phyloP scores from a whole-genome alignment of 2,329 filamentous ascomycete species.

The Colletotrichum filicis region DNA sequence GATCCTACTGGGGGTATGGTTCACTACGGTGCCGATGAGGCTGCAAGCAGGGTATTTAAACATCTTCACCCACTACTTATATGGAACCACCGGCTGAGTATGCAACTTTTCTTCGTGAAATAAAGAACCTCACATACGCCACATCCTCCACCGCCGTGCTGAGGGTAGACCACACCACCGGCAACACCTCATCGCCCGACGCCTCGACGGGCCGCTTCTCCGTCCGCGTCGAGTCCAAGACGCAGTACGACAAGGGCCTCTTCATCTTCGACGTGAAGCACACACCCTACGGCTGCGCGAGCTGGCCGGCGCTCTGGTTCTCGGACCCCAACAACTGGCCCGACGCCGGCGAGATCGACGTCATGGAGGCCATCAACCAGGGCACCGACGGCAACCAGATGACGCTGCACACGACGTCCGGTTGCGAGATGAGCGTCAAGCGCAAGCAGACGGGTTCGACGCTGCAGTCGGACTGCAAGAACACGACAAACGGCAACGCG shows the following conservation, averaged over 20 bases:
- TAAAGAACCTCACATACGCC: slow-evolving; percentile 70
- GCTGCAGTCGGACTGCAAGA: slow-evolving; percentile 59
- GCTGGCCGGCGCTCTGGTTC: slow-evolving; percentile 76
- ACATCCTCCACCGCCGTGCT: slow-evolving; percentile 64
- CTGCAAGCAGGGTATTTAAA: slow-evolving; percentile 52
- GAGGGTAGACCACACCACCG: slow-evolving; percentile 69
- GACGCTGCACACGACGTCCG: slow-evolving; percentile 66
- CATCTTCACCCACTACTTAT: background rate
- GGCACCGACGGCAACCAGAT: slow-evolving; percentile 66
- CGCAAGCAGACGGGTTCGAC: slow-evolving; percentile 62
- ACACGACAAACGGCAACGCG: slow-evolving; percentile 61
- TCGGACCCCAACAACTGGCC: slow-evolving; percentile 72
- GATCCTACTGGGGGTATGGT: slow-evolving; percentile 64
- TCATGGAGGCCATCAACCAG: slow-evolving; percentile 69
- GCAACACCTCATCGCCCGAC: slow-evolving; percentile 56
- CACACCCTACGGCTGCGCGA: slow-evolving; percentile 71
- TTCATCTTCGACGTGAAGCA: slow-evolving; percentile 76
- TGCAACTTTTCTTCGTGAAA: background rate
- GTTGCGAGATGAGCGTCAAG: slow-evolving; percentile 64
- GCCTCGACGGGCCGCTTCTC: slow-evolving; percentile 71
- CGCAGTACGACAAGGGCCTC: slow-evolving; percentile 69
- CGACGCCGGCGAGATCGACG: slow-evolving; percentile 71
- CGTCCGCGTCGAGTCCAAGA: slow-evolving; percentile 71
- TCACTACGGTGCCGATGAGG: slow-evolving; percentile 59
- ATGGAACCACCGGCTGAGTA: slow-evolving; percentile 23